phyloP scores from a whole-genome alignment of 164 flowering plant genomes.

The Akebia trifoliata region DNA sequence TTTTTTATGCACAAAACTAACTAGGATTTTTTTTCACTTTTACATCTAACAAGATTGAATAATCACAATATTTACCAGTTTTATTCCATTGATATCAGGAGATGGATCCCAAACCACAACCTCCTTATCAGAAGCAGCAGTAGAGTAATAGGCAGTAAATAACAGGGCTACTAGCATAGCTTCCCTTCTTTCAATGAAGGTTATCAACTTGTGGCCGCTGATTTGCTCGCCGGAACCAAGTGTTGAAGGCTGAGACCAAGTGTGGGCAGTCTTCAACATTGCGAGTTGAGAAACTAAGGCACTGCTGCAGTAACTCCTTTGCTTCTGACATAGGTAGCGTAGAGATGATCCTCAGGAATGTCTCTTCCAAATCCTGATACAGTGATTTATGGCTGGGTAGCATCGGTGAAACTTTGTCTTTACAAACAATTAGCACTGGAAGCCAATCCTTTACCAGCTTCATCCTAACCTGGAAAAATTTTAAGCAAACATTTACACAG shows the following conservation, averaged over 20 bases:
- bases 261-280: slow-evolving; percentile 88
- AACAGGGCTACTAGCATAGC: no score
- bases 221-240: slow-evolving; percentile 92
- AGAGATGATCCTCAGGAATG: slow-evolving; percentile 75
- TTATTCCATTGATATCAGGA: no score
- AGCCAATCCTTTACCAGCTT: slow-evolving; percentile 88
- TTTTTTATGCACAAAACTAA: no score
- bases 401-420: slow-evolving; percentile 42
- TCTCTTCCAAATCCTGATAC: slow-evolving; percentile 68
- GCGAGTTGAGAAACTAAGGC: slow-evolving; percentile 87
- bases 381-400: slow-evolving; percentile 41
- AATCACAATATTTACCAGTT: no score
- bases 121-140: no score
- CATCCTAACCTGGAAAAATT: slow-evolving; percentile 74
- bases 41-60: no score
- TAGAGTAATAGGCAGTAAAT: no score
- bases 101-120: no score
- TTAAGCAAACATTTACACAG: no score
- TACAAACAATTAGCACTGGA: slow-evolving; percentile 81
- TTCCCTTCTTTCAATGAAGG: no score
- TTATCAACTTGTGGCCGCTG: slow-evolving; percentile 23
- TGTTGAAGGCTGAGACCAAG: slow-evolving; percentile 71
- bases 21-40: no score
- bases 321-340: slow-evolving; percentile 89
- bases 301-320: slow-evolving; percentile 66